Conservation (phyloP, 805 yeast species). For the Yarrowia alimentaria region DNA sequence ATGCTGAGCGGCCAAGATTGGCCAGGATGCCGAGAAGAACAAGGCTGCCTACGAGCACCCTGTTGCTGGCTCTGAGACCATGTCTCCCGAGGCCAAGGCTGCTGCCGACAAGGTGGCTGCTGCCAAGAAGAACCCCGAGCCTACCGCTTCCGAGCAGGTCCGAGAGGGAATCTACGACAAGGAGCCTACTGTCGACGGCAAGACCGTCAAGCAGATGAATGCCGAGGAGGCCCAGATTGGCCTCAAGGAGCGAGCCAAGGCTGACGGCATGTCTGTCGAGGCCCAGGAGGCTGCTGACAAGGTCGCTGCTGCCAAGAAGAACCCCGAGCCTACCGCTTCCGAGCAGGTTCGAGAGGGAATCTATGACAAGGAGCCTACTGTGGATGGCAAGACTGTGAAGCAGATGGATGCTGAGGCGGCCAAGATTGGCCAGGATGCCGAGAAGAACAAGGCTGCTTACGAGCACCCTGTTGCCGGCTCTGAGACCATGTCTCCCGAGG, state of each 20-base stretch:
- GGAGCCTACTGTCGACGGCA: constrained; percentile 1
- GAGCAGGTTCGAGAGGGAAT: constrained; percentile 4
- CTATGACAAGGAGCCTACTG: constrained; percentile 10
- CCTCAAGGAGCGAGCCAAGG: too few species aligned
- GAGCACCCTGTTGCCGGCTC: too few species aligned
- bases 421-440: constrained; percentile 4
- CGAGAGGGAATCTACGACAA: neutral
- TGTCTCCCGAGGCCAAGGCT: constrained; percentile 3
- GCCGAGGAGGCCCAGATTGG: constrained; percentile 18
- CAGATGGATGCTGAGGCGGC: constrained; percentile 8
- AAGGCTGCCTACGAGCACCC: too few species aligned
- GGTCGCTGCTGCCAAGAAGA: constrained; percentile 11
- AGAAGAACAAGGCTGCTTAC: neutral
- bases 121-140: neutral
- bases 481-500: constrained; percentile 17
- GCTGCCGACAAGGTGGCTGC: constrained; percentile 1
- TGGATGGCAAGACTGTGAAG: constrained; percentile 11
- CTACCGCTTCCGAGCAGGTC: neutral
- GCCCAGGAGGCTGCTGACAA: constrained; percentile 13
- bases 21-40: neutral
- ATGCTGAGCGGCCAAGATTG: neutral
- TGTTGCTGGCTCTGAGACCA: too few species aligned
- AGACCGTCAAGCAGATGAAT: neutral
- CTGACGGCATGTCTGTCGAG: neutral
- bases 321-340: constrained; percentile 1